phyloP scores from a whole-genome alignment of 306 rosid species.

The Pterocarpus macrocarpus region DNA sequence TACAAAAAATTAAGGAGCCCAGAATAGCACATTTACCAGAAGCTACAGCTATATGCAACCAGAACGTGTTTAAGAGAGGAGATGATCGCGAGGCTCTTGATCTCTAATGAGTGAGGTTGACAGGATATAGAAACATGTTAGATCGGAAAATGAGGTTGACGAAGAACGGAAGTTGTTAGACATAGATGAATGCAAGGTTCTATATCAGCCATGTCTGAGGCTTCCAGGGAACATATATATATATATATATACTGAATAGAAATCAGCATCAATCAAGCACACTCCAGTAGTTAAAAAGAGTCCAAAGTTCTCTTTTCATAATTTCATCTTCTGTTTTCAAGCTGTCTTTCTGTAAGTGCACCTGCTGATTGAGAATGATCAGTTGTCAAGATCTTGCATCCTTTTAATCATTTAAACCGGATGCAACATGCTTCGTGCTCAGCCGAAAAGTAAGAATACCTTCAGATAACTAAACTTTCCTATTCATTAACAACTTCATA shows the following conservation, averaged over 20 bases:
- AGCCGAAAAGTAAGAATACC: constrained; percentile 20
- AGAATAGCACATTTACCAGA: constrained; percentile 9
- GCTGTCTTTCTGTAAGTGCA: constrained; percentile 21
- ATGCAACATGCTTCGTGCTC: constrained; percentile 32
- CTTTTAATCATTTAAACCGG: constrained; percentile 27
- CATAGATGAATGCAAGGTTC: too few relatives aligned
- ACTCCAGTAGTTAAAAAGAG: background rate
- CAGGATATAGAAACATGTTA: background rate
- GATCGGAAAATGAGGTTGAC: background rate
- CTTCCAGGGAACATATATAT: too few relatives aligned
- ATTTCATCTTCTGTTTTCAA: constrained; percentile 28
- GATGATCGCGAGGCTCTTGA: constrained; percentile 2
- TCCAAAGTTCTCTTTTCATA: constrained; percentile 12
- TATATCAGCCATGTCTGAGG: too few relatives aligned
- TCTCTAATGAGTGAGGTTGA: background rate
- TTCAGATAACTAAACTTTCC: constrained; percentile 1
- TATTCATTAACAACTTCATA: constrained; percentile 65
- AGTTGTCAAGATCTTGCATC: constrained; percentile 14
- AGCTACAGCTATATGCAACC: constrained; percentile 37
- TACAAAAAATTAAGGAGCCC: background rate
- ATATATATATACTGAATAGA: background rate
- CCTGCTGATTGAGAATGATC: constrained; percentile 38
- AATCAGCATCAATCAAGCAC: constrained; percentile 10
- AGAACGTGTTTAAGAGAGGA: constrained; percentile 1
- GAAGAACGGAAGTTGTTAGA: too few relatives aligned